These are phyloP conservation scores for Melanogaster broomeanus DNA, from an alignment of 768 basidiomycete species.

Conservation along the genomic window DNA sequence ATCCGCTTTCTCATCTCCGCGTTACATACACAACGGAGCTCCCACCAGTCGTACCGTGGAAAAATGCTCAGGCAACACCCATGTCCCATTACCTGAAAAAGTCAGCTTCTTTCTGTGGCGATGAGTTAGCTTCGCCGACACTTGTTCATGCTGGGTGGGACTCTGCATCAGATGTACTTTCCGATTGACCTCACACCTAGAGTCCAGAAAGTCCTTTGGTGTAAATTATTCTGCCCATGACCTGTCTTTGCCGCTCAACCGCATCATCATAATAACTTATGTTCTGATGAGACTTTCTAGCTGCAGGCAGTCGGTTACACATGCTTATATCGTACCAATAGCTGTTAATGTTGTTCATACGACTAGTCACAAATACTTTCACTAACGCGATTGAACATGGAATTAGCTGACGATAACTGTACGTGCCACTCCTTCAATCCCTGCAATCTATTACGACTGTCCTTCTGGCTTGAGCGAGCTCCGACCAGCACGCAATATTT, in stretches of 20 bases:
- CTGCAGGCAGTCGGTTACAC: constrained; percentile 6
- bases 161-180: constrained; percentile 45
- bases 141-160: constrained; percentile 62
- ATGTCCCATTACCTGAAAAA: constrained; percentile 41
- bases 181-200: constrained; percentile 27
- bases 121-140: constrained; percentile 44
- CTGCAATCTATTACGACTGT: constrained; percentile 42
- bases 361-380: constrained; percentile 16
- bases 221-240: constrained; percentile 28
- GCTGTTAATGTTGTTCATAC: constrained; percentile 29
- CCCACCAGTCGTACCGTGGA: constrained; percentile 35
- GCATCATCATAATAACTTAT: constrained; percentile 30
- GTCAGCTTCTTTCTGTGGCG: constrained; percentile 40
- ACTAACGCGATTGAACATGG: constrained; percentile 5
- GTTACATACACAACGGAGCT: constrained; percentile 37
- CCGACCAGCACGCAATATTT: constrained; percentile 88
- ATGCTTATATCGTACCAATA: constrained; percentile 29
- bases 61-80: constrained; percentile 34
- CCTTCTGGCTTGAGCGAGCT: constrained; percentile 86
- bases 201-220: constrained; percentile 6
- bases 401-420: constrained; percentile 22
- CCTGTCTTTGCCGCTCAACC: constrained; percentile 13
- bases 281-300: constrained; percentile 12
- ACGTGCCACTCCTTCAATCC: constrained; percentile 5
- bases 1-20: constrained; percentile 37